Conservation (phyloP, 2,329 filamentous ascomycete genomes). For the Tolypocladium paradoxum region DNA sequence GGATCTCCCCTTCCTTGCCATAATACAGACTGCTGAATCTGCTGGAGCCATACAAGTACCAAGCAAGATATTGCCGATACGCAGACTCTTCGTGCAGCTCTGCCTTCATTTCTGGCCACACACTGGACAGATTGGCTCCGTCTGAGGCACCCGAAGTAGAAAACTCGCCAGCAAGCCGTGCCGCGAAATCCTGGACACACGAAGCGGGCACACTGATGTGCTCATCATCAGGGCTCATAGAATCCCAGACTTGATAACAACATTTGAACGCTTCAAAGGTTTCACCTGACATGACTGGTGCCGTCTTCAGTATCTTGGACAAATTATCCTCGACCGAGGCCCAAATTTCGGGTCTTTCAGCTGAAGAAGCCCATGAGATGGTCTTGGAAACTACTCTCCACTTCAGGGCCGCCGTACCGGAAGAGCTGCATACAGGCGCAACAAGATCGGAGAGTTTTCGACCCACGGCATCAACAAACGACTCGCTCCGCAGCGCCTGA, state of each 20-base stretch:
- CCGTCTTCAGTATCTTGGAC: constrained; percentile 20
- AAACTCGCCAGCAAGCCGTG: constrained; percentile 20
- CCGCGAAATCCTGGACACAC: constrained; percentile 21
- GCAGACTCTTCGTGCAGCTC: constrained; percentile 15
- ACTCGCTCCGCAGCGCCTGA: constrained; percentile 28
- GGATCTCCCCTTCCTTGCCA: constrained; percentile 12
- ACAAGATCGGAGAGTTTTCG: constrained; percentile 26
- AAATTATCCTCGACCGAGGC: constrained; percentile 18
- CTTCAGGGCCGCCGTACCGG: constrained; percentile 22
- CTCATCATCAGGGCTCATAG: constrained; percentile 24
- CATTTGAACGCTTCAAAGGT: constrained; percentile 31
- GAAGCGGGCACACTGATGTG: constrained; percentile 17
- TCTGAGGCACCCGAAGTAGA: constrained; percentile 12
- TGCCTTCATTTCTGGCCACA: constrained; percentile 7
- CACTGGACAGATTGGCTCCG: constrained; percentile 9
- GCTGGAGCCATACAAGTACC: constrained; percentile 21
- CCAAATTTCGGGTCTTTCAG: constrained; percentile 23
- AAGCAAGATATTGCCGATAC: constrained; percentile 21
- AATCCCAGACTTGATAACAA: constrained; percentile 25
- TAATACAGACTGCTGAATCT: constrained; percentile 19
- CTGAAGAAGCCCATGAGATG: constrained; percentile 21
- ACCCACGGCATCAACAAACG: constrained; percentile 30
- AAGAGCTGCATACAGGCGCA: constrained; percentile 17
- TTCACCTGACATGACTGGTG: constrained; percentile 20
- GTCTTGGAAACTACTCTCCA: constrained; percentile 28